These are phyloP conservation scores for Suhomyces ambrosiae DNA, from an alignment of 1,139 yeast species.

Conservation along the genomic window DNA sequence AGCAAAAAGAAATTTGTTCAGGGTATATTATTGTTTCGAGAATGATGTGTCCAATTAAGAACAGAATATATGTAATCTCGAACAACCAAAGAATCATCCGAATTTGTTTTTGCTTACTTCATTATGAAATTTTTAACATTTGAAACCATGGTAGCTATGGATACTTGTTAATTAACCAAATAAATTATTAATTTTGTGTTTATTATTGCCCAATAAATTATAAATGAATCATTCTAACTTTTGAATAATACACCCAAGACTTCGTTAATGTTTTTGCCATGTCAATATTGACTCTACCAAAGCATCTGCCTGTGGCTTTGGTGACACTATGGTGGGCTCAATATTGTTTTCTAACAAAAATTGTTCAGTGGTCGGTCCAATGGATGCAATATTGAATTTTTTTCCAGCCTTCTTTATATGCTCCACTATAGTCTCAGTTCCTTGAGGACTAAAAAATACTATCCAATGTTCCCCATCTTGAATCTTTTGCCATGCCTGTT, in stretches of 20 bases:
- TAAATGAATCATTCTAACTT: too few relatives aligned
- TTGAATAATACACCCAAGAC: too few relatives aligned
- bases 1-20: too few relatives aligned
- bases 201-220: background rate
- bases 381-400: slow-evolving; percentile 64
- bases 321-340: slow-evolving; percentile 63
- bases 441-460: slow-evolving; percentile 91
- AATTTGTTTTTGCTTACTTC: too few relatives aligned
- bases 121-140: too few relatives aligned
- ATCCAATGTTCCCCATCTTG: slow-evolving; percentile 52
- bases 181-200: too few relatives aligned
- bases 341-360: slow-evolving; percentile 57
- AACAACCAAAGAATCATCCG: too few relatives aligned
- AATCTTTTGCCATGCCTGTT: slow-evolving; percentile 17
- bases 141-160: too few relatives aligned
- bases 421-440: slow-evolving; percentile 64
- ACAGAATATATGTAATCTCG: too few relatives aligned
- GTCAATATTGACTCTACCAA: slow-evolving; percentile 41
- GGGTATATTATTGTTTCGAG: too few relatives aligned
- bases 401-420: slow-evolving; percentile 31
- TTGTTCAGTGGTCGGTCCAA: slow-evolving; percentile 89
- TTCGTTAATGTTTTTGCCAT: background rate
- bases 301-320: slow-evolving; percentile 69
- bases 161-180: too few relatives aligned
- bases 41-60: too few relatives aligned